phyloP scores from a whole-genome alignment of 306 rosid genomes.

The Quercus suber region DNA sequence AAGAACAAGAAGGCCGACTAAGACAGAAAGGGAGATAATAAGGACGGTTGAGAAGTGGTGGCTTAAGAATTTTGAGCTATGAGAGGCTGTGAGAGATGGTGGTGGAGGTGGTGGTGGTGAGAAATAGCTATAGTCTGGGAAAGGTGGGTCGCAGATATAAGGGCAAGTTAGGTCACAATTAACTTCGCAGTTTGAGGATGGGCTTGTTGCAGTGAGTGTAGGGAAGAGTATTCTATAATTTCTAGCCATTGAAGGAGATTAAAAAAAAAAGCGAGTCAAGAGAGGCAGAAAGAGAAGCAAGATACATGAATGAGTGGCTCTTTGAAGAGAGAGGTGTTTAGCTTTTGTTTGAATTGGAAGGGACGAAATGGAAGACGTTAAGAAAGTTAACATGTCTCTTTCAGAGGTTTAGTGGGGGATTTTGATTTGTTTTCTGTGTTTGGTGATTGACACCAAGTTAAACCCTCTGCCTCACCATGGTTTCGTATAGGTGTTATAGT shows the following conservation, averaged over 20 bases:
- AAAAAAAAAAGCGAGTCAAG: constrained; percentile 6
- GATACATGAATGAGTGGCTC: constrained; percentile 13
- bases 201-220: constrained; percentile 28
- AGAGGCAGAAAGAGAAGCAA: constrained; percentile 12
- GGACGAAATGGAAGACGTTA: constrained; percentile 13
- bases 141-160: constrained; percentile 43
- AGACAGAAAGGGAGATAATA: constrained; percentile 42
- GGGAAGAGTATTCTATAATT: constrained; percentile 69
- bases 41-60: constrained; percentile 39
- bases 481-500: not conserved
- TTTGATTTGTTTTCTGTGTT: constrained; percentile 29
- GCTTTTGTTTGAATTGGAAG: constrained; percentile 43
- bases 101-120: constrained; percentile 36
- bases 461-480: constrained; percentile 18
- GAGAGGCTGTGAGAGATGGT: constrained; percentile 13
- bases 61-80: constrained; percentile 4
- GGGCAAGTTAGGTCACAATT: constrained; percentile 50
- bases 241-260: constrained; percentile 32
- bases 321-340: constrained; percentile 12
- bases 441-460: constrained; percentile 42
- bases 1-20: constrained; percentile 33
- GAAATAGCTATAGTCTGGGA: constrained; percentile 33
- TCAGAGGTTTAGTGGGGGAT: constrained; percentile 39
- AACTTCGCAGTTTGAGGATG: constrained; percentile 48
- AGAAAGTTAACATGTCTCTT: constrained; percentile 27